phyloP scores from a whole-genome alignment of 768 basidiomycete species.

The Amanita rimosa region DNA sequence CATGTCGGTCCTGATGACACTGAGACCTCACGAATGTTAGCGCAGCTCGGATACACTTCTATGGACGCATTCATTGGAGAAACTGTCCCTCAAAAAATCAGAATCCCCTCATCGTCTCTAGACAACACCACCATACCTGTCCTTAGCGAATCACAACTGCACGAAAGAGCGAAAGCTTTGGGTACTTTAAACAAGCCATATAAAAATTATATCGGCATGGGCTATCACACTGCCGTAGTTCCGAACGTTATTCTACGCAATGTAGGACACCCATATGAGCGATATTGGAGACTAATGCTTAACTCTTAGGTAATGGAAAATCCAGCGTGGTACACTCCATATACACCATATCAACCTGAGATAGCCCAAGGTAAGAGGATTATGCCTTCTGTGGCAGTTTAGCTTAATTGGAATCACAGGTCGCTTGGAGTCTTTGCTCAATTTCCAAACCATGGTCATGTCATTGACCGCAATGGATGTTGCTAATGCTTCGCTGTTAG shows the following conservation, averaged over 20 bases:
- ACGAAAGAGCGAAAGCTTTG: constrained; percentile 61
- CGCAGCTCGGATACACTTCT: constrained; percentile 68
- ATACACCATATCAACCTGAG: constrained; percentile 95
- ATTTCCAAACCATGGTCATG: constrained; percentile 94
- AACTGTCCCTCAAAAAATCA: constrained; percentile 73
- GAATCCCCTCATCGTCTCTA: constrained; percentile 50
- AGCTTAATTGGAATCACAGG: constrained; percentile 32
- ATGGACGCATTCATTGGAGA: constrained; percentile 84
- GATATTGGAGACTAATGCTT: constrained; percentile 1
- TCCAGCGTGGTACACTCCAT: constrained; percentile 96
- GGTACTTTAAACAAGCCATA: constrained; percentile 72
- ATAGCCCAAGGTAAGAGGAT: constrained; percentile 77
- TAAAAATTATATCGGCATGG: constrained; percentile 97
- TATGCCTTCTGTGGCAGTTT: constrained; percentile 1
- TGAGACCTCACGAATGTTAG: constrained; percentile 80
- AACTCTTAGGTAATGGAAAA: constrained; percentile 71
- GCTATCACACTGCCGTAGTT: constrained; percentile 90
- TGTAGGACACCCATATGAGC: constrained; percentile 24
- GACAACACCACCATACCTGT: constrained; percentile 60
- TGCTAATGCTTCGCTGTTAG: constrained; percentile 90
- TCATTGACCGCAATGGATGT: constrained; percentile 93
- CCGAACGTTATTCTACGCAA: constrained; percentile 95
- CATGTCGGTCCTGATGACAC: constrained; percentile 86
- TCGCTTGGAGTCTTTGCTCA: constrained; percentile 91
- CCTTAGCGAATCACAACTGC: constrained; percentile 80